These are phyloP conservation scores for Castanea crenata DNA, from an alignment of 306 rosid species.

Conservation along the genomic window DNA sequence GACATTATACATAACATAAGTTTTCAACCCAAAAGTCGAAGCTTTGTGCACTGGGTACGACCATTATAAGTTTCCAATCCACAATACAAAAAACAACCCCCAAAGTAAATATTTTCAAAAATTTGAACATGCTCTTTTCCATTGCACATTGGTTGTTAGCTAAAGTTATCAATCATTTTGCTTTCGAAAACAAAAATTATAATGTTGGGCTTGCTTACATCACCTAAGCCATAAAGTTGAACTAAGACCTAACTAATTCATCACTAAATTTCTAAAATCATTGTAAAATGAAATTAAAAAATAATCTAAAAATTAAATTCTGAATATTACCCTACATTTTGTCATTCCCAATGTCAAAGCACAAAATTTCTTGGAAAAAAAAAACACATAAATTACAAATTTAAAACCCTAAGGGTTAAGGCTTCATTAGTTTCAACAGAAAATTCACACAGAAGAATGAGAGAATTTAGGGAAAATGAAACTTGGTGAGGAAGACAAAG, in stretches of 20 bases:
- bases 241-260: neutral
- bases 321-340: neutral
- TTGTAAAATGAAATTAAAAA: neutral
- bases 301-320: neutral
- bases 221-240: neutral
- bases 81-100: neutral
- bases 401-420: neutral
- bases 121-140: neutral
- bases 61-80: too few species aligned
- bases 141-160: neutral
- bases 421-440: neutral
- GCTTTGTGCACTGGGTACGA: too few species aligned
- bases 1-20: too few species aligned
- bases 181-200: neutral
- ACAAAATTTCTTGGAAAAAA: neutral
- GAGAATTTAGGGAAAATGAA: too few species aligned
- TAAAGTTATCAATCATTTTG: neutral
- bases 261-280: neutral
- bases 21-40: too few species aligned
- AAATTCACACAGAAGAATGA: neutral
- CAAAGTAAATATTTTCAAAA: neutral
- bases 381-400: neutral
- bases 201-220: neutral
- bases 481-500: neutral
- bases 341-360: neutral